Base-by-base conservation (phyloP, 768 basidiomycete species). In the Serendipita sp. region DNA sequence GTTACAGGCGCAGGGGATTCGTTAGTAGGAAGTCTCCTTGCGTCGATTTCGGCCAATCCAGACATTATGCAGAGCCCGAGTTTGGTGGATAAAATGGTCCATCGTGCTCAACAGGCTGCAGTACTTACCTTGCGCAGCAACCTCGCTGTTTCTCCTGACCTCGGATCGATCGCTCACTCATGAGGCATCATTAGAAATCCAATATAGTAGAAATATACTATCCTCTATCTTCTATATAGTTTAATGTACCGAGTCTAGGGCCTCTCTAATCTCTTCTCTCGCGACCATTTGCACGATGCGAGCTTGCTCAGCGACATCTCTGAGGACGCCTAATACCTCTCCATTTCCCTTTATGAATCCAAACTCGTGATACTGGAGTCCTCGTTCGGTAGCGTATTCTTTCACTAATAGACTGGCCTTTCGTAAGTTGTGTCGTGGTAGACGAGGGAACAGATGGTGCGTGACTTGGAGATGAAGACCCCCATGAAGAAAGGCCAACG, bases 391-490 rank as follows among this genome's bases (percentile, higher is more conserved):
- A 13, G 92, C 92, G 70, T 87, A 98, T 70, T 87, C 80, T 73
- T 92, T 95, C 63, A 96, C 93, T 24, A 94, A 77, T 35, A 79
- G 66, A 68, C 89, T 90, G 2, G 95, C 95, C 64, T 83, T 78
- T 41, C 83, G 82, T 63, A 99, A 80, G 72, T 96, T 93, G 78
- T 98, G 95, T 45, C 96, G 80, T 2, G 96, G 96, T 1, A 97
- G 78, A 10, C 96, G 86, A 18, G 96, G 96, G 78, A 97, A 97
- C 66, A 98, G 81, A 74, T 97, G 94, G 70, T 99, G 96, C 1
- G 95, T 92, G 47, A 97, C 91, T 74, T 99, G 96, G 11, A 98
- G 83, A 70, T 99, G 92, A 18, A 99, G 82, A n/a, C 96, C 96
- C 10, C 96, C 96, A 71, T 99, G 96, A 38, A 99, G 75, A 71